A percentile compares a stretch with the other conserved stretches of the same genome.
Conservation (phyloP, 2,329 filamentous ascomycete genomes). For the Fonsecaea multimorphosa region DNA sequence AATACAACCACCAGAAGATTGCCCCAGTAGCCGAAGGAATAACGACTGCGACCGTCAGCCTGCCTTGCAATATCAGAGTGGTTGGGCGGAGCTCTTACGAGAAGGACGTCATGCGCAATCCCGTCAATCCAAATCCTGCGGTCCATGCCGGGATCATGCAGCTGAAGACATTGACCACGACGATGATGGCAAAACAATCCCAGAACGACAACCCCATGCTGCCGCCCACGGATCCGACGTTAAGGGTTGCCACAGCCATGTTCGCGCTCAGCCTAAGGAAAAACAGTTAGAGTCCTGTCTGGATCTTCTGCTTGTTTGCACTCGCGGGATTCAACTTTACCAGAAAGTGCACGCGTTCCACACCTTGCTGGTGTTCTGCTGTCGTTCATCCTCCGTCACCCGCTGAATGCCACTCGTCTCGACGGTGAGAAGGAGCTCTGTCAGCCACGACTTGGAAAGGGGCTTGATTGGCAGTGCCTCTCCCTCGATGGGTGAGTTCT, state of each 20-base stretch:
- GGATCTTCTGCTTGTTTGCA: background rate
- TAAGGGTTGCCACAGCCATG: constrained; percentile 19
- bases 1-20: constrained; percentile 48
- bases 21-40: constrained; percentile 50
- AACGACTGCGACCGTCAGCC: constrained; percentile 39
- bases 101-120: constrained; percentile 48
- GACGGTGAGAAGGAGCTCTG: constrained; percentile 5
- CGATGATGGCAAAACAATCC: constrained; percentile 48
- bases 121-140: constrained; percentile 44
- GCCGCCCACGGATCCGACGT: constrained; percentile 16
- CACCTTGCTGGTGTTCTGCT: constrained; percentile 13
- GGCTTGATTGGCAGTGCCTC: constrained; percentile 3
- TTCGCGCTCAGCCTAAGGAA: constrained; percentile 12
- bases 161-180: constrained; percentile 44
- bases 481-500: constrained; percentile 8
- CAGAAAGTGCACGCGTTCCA: constrained; percentile 15
- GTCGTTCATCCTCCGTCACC: constrained; percentile 11
- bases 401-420: constrained; percentile 17
- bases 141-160: constrained; percentile 42
- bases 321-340: constrained; percentile 5
- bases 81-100: constrained; percentile 4
- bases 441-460: constrained; percentile 12
- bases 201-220: constrained; percentile 40
- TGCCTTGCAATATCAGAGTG: background rate
- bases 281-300: background rate